These are phyloP conservation scores for Curvularia lunata DNA, from an alignment of 2,329 filamentous ascomycete genomes.

Conservation along the genomic window DNA sequence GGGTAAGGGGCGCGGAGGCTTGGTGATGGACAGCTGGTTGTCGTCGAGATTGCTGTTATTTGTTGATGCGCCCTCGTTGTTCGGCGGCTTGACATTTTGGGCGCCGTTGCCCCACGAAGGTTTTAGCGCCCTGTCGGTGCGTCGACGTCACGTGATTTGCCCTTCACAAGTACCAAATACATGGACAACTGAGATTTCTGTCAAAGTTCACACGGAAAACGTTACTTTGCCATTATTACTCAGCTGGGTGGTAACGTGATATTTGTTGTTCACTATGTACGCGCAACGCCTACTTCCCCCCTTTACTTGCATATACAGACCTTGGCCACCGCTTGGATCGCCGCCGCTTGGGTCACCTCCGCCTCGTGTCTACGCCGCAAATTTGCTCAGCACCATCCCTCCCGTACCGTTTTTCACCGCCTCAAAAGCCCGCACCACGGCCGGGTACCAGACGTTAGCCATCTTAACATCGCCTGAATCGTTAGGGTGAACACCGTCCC, in stretches of 20 bases:
- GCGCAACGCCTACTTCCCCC: not conserved
- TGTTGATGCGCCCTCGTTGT: constrained; percentile 31
- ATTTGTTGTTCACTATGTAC: not conserved
- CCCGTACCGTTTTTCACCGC: constrained; percentile 28
- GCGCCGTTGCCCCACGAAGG: constrained; percentile 25
- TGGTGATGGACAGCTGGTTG: constrained; percentile 14
- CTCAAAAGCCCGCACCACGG: constrained; percentile 33
- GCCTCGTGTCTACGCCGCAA: not conserved
- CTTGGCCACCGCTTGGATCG: not conserved
- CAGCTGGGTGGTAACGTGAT: not conserved
- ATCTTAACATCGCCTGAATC: constrained; percentile 52
- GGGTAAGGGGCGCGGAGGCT: constrained; percentile 11
- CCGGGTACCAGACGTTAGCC: constrained; percentile 43
- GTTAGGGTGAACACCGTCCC: constrained; percentile 53
- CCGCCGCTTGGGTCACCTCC: not conserved
- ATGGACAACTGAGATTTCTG: not conserved
- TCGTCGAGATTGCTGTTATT: constrained; percentile 28
- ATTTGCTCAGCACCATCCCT: constrained; percentile 4
- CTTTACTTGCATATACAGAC: not conserved
- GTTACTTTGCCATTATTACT: not conserved
- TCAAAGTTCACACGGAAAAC: not conserved
- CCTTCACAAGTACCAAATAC: not conserved
- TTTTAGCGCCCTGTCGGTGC: constrained; percentile 18
- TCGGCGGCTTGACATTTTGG: constrained; percentile 28
- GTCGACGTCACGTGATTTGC: constrained; percentile 12